Evolutionary conservation across 495 filamentous ascomycete species (phyloP).

Genomic region (Hypomontagnella monticulosa): DNA sequence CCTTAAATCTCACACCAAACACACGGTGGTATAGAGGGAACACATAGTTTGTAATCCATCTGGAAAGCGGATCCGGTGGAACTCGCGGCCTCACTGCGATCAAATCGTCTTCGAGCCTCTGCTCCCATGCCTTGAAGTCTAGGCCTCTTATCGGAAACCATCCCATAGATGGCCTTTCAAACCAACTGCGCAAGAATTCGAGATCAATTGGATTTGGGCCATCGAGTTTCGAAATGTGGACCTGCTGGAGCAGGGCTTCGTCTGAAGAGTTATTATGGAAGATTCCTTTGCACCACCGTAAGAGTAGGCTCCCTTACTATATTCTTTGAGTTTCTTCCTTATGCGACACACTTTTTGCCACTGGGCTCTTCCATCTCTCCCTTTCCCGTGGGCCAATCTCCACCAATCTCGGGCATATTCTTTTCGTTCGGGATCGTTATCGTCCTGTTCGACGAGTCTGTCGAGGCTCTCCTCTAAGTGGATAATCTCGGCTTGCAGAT

Average conservation of each 20-base stretch:
- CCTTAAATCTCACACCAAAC: constrained; percentile 7
- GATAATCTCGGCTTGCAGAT: constrained; percentile 45
- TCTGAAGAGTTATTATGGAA: too few species aligned
- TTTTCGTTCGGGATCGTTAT: not conserved
- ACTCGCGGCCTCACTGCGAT: constrained; percentile 8
- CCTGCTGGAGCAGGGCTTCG: too few species aligned
- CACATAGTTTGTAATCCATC: constrained; percentile 37
- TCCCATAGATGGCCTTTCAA: constrained; percentile 2
- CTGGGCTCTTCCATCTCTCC: too few species aligned
- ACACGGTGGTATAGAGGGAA: constrained; percentile 3
- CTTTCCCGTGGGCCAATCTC: not conserved
- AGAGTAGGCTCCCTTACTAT: too few species aligned
- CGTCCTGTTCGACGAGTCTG: constrained; percentile 25
- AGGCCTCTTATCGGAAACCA: constrained; percentile 13
- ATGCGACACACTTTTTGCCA: too few species aligned
- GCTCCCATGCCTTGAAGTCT: constrained; percentile 5
- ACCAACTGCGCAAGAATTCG: constrained; percentile 2
- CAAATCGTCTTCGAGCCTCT: constrained; percentile 1
- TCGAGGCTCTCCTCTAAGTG: constrained; percentile 37
- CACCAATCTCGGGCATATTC: not conserved
- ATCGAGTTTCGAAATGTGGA: too few species aligned
- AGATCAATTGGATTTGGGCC: not conserved
- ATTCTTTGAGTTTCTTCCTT: too few species aligned
- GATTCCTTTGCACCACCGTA: too few species aligned
- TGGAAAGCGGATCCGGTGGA: constrained; percentile 13